A percentile compares a stretch with the other conserved stretches of the same genome.
Evolutionary conservation across 345 rosid genomes (phyloP).

Genomic region (Boechera stricta): DNA sequence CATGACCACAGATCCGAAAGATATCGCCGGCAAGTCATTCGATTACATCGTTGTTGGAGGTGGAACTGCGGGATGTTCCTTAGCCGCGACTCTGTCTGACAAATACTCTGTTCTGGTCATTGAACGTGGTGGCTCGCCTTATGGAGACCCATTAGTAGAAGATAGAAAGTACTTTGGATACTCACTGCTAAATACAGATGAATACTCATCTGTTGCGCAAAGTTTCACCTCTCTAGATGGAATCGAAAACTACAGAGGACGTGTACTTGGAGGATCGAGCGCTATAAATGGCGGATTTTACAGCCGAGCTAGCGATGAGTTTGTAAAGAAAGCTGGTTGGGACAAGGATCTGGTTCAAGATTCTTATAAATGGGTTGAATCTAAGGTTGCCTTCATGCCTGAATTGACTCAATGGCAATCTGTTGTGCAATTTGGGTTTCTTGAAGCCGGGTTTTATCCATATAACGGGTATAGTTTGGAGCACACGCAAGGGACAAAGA

Average conservation of each 20-base stretch:
- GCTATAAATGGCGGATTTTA: conserved; percentile 78
- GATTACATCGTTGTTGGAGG: conserved; percentile 75
- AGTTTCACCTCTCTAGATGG: conserved; percentile 66
- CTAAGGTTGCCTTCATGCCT: conserved; percentile 64
- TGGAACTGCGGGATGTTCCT: conserved; percentile 75
- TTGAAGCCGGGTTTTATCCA: conserved; percentile 76
- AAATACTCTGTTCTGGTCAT: conserved; percentile 65
- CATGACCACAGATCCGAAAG: conserved; percentile 62
- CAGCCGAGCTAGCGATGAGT: conserved; percentile 68
- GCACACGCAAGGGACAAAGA: conserved; percentile 74
- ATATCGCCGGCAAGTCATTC: conserved; percentile 69
- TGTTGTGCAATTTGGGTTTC: conserved; percentile 64
- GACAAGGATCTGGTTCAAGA: conserved; percentile 60
- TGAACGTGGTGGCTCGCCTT: conserved; percentile 74
- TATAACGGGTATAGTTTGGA: conserved; percentile 69
- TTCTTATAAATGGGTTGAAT: conserved; percentile 76
- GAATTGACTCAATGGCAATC: conserved; percentile 71
- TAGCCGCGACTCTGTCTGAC: conserved; percentile 70
- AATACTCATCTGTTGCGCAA: conserved; percentile 65
- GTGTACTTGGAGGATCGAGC: conserved; percentile 75
- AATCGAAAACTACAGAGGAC: conserved; percentile 55
- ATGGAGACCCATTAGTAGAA: conserved; percentile 57
- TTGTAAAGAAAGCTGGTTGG: conserved; percentile 63
- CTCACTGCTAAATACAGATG: conserved; percentile 62
- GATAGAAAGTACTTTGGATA: conserved; percentile 55